phyloP scores from a whole-genome alignment of 495 filamentous ascomycete genomes.

The Daldinia vernicosa region DNA sequence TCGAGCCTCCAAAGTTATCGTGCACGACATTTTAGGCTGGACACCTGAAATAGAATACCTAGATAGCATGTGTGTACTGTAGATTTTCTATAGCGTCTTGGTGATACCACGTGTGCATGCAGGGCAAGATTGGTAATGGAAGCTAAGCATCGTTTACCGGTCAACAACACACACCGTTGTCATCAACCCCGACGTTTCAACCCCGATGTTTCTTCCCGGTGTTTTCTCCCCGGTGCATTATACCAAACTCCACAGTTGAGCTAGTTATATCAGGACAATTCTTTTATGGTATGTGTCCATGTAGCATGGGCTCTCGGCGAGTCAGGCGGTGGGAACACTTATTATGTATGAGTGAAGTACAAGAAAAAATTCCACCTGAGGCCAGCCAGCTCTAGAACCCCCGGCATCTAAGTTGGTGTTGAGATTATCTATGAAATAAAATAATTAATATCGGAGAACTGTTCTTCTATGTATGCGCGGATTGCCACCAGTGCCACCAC shows the following conservation, averaged over 20 bases:
- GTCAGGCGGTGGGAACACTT: slow-evolving; percentile 29
- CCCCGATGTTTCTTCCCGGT: neutral
- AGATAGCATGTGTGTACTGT: slow-evolving; percentile 1
- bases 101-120: slow-evolving; percentile 18
- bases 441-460: slow-evolving; percentile 37
- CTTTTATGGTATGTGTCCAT: neutral
- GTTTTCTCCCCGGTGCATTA: neutral
- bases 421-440: slow-evolving; percentile 32
- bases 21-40: slow-evolving; percentile 36
- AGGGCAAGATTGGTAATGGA: slow-evolving; percentile 4
- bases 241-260: neutral
- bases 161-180: neutral
- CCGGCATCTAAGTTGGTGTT: slow-evolving; percentile 38
- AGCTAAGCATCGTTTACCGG: slow-evolving; percentile 25
- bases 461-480: slow-evolving; percentile 4
- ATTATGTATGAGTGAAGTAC: slow-evolving; percentile 6
- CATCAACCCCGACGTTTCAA: neutral
- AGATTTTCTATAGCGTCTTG: neutral
- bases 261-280: neutral
- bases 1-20: slow-evolving; percentile 17
- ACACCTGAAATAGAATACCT: slow-evolving; percentile 13
- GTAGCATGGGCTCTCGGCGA: slow-evolving; percentile 12
- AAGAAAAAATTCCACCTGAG: slow-evolving; percentile 10
- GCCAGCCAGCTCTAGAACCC: slow-evolving; percentile 39
- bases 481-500: neutral